Evolutionary conservation across 2,329 filamentous ascomycete species (phyloP).

Genomic region (Diaporthe citri): DNA sequence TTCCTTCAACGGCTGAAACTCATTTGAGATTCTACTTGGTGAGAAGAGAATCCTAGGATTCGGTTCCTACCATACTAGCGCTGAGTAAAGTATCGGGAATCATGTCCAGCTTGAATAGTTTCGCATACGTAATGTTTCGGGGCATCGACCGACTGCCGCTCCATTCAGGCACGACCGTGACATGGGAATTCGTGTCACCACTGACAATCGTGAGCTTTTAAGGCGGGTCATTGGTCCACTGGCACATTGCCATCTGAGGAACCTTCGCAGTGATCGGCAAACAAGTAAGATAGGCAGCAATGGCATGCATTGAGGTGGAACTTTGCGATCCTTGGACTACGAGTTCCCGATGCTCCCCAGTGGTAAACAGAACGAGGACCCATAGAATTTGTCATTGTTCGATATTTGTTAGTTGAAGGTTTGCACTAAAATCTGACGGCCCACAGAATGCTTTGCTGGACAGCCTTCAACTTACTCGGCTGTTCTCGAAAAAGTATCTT

Average conservation of each 20-base stretch:
- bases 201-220: neutral
- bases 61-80: neutral
- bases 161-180: neutral
- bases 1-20: neutral
- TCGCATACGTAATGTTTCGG: neutral
- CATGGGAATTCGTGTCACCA: neutral
- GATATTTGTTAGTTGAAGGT: neutral
- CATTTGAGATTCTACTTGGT: neutral
- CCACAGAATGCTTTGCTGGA: neutral
- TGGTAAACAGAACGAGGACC: neutral
- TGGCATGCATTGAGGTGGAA: neutral
- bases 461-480: neutral
- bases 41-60: neutral
- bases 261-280: conserved; percentile 1
- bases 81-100: neutral
- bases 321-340: neutral
- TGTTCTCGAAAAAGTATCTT: neutral
- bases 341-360: neutral
- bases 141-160: neutral
- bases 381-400: conserved; percentile 1
- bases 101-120: neutral
- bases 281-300: neutral
- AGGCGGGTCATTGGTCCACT: neutral
- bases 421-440: conserved; percentile 9
- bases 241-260: neutral